Percentiles rank a stretch among this genome's conserved stretches.
Conservation (phyloP, 805 yeast genomes). For the Yarrowia phangngaensis region DNA sequence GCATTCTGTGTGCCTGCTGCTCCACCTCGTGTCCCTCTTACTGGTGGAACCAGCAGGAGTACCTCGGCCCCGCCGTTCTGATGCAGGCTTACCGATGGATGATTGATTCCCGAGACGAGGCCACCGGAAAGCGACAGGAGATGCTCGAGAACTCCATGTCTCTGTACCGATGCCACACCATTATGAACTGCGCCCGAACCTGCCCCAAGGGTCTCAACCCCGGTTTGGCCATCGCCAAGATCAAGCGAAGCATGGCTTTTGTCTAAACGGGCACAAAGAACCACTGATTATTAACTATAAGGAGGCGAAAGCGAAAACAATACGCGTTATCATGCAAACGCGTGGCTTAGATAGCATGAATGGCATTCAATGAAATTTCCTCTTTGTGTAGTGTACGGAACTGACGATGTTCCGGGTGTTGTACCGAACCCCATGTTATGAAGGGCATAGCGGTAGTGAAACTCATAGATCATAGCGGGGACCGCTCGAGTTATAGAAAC, state of each 20-base stretch:
- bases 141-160: slow-evolving; percentile 97
- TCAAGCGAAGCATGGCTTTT: slow-evolving; percentile 87
- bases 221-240: slow-evolving; percentile 94
- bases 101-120: slow-evolving; percentile 94
- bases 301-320: slow-evolving; percentile 12
- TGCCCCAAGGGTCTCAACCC: slow-evolving; percentile 99
- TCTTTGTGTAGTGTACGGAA: neutral
- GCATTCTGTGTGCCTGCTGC: slow-evolving; percentile 98
- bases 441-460: too few relatives aligned
- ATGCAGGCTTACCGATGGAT: slow-evolving; percentile 99
- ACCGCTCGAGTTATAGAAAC: too few relatives aligned
- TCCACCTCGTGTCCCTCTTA: slow-evolving; percentile 98
- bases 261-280: neutral
- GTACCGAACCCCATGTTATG: too few relatives aligned
- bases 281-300: neutral
- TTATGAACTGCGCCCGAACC: slow-evolving; percentile 96
- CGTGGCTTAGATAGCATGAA: slow-evolving; percentile 7
- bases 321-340: slow-evolving; percentile 15
- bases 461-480: too few relatives aligned
- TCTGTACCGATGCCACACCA: slow-evolving; percentile 96
- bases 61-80: slow-evolving; percentile 96
- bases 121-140: slow-evolving; percentile 71
- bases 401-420: too few relatives aligned
- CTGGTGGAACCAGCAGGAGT: slow-evolving; percentile 99
- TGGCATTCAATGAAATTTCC: neutral